Percentiles rank a stretch among this genome's conserved stretches.
phyloP scores from a whole-genome alignment of 805 yeast genomes.

The Helenozyma baotianmanensis region DNA sequence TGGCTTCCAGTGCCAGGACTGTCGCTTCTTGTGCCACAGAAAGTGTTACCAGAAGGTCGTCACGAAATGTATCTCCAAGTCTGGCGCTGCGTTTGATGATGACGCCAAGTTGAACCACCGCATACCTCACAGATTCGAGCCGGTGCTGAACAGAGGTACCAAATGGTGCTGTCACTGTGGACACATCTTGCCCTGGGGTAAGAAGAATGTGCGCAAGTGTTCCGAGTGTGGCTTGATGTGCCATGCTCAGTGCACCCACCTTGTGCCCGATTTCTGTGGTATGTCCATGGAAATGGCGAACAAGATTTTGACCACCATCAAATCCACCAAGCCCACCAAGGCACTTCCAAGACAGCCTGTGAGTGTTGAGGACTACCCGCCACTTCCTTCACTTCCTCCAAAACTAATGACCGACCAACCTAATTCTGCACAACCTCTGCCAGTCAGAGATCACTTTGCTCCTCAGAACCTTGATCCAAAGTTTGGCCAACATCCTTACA shows the following conservation, averaged over 20 bases:
- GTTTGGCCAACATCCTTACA: conserved; percentile 13
- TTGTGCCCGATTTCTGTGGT: conserved; percentile 98
- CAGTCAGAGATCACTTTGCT: conserved; percentile 1
- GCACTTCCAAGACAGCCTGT: conserved; percentile 16
- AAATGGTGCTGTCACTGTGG: conserved; percentile 99
- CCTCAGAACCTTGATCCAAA: conserved; percentile 4
- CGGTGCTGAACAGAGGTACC: conserved; percentile 88
- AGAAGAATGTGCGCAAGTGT: conserved; percentile 88
- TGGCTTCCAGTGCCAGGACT: conserved; percentile 85
- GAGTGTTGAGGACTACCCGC: conserved; percentile 7
- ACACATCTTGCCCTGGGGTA: conserved; percentile 90
- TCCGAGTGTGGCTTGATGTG: conserved; percentile 92
- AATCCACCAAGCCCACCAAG: conserved; percentile 46
- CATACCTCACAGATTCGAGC: conserved; percentile 94
- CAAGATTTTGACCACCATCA: conserved; percentile 78
- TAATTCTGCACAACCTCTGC: conserved; percentile 4
- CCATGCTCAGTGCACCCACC: conserved; percentile 85
- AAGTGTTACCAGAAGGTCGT: conserved; percentile 78
- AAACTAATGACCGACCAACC: conserved; percentile 1
- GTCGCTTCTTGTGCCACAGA: conserved; percentile 74
- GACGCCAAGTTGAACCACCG: conserved; percentile 87
- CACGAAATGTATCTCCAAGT: conserved; percentile 76
- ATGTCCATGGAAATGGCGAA: conserved; percentile 97
- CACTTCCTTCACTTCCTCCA: conserved; percentile 2
- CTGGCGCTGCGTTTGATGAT: conserved; percentile 66